These are phyloP conservation scores for Russula ochroleuca DNA, from an alignment of 768 basidiomycete genomes.

Conservation along the genomic window DNA sequence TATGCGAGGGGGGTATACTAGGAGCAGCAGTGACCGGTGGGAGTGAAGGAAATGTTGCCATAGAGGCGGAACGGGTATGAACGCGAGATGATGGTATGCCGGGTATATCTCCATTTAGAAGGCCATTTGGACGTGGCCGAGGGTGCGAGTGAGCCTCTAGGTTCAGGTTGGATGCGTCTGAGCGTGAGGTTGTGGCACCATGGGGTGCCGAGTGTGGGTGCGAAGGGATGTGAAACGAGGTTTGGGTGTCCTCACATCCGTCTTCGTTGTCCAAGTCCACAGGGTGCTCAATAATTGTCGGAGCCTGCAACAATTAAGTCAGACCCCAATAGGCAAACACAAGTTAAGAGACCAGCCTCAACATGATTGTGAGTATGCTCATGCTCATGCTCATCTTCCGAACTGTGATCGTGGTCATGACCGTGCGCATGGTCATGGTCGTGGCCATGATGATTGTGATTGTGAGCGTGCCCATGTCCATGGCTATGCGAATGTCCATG, in stretches of 20 bases:
- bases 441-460: conserved; percentile 28
- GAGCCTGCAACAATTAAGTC: conserved; percentile 17
- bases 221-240: conserved; percentile 25
- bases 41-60: conserved; percentile 25
- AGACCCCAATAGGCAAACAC: background rate
- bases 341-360: background rate
- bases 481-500: conserved; percentile 57
- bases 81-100: conserved; percentile 22
- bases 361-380: conserved; percentile 23
- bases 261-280: conserved; percentile 11
- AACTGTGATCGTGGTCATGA: conserved; percentile 4
- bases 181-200: background rate
- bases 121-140: conserved; percentile 33
- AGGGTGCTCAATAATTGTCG: conserved; percentile 17
- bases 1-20: conserved; percentile 30
- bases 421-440: conserved; percentile 30
- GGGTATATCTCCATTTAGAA: conserved; percentile 15
- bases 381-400: conserved; percentile 29
- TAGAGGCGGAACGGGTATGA: conserved; percentile 29
- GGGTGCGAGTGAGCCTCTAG: conserved; percentile 26
- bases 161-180: background rate
- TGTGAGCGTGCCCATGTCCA: conserved; percentile 34
- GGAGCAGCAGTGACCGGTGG: conserved; percentile 26
- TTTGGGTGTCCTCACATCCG: conserved; percentile 32
- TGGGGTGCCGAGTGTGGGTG: conserved; percentile 28